Evolutionary conservation across 768 basidiomycete species (phyloP), one percentile per base, ranked within the genome.

Genomic region (Tubosaeta sp.): DNA sequence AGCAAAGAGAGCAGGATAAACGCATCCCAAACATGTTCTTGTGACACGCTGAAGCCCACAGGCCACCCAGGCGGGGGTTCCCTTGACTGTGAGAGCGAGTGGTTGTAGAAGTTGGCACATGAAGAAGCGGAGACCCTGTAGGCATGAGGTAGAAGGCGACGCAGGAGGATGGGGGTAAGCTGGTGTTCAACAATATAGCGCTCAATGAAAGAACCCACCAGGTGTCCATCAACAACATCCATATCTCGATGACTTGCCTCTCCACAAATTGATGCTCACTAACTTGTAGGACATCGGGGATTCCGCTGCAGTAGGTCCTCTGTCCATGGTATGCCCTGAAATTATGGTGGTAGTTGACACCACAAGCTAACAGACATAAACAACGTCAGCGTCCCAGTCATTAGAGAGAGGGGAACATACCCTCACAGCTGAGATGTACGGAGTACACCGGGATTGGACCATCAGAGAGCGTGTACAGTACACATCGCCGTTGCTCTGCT

Each of bases 251-350:
- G 0, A 55, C 54, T 14, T 32, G 50, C 0, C 25, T 6, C 6
- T 55, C 42, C 0, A 48, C 37, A 25, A 55, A 52, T 8, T 55
- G 54, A 33, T 55, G 54, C 14, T 52, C 42, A 2, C 46, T n/a
- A 10, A 54, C 26, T 25, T 54, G 53, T 5, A 54, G 17, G 4
- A 50, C 19, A 4, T 49, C 34, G 2, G 44, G 44, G 8, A 50
- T 22, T 1, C 44, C 38, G 3, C 38, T 48, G 31, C 50, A 54
- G 48, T 54, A 54, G 0, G 3, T 45, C 4, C 8, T 31, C 2
- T 44, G 12, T 1, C 34, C 48, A 8, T 50, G 39, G 48, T 13
- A 22, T 1, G 50, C 37, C 31, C 45, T 39, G 37, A 9, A 54
- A 16, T 54, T 50, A 4, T 54, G 17, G 3, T 54, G 48, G 13